Base-by-base conservation (phyloP, 805 yeast species). In the Wickerhamiella kurtzmanii region DNA sequence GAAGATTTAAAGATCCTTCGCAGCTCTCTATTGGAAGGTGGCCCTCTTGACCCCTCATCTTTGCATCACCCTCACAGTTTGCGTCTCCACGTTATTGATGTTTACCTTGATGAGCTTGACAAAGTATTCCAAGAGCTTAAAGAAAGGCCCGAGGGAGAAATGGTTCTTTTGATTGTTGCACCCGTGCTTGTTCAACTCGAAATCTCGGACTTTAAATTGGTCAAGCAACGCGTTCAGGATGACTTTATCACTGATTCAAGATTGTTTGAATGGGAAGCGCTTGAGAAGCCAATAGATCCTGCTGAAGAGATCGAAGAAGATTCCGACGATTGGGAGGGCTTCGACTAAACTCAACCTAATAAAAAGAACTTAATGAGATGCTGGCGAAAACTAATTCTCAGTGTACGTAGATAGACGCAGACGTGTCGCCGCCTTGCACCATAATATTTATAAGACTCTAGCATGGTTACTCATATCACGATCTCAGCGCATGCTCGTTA, bases 71-170 rank as follows among this genome's bases (percentile, higher is more conserved):
- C 94, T 40, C 75, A 74, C 53, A 92, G 92, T 20, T 72, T 92
- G 45, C 80, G 95, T 16, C 76, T 82, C 61, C 98, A 89, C 66
- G 64, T 89, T 37, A 72, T 83, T 50, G 97, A 92, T 64, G 77
- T 92, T 4, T 78, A 76, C 60, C 62, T 83, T 36, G 96, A 87
- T 55, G 98, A 89, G 64, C 65, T 89, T 50, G 95, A 82, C 58
- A 73, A 72, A 51, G 74, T 80, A 2, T 60, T 80, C 47, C 76
- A 75, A 51, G 71, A 67, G 35, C 70, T 62, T 3, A 69, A 68
- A 9, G 69, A 64, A 6, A 58, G 60, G 2, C 59, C 64, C 1
- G 66, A 76, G 1, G 92, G 2, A 15, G 45, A 37, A 11, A 19
- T 94, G 13, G 53, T 85, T 15, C 60, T 60, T 1, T 59, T 60